Percentiles rank a stretch among this genome's conserved stretches.
Evolutionary conservation across 1,284 basidiomycete genomes (phyloP).

Genomic region (Puccinia sorghi): DNA sequence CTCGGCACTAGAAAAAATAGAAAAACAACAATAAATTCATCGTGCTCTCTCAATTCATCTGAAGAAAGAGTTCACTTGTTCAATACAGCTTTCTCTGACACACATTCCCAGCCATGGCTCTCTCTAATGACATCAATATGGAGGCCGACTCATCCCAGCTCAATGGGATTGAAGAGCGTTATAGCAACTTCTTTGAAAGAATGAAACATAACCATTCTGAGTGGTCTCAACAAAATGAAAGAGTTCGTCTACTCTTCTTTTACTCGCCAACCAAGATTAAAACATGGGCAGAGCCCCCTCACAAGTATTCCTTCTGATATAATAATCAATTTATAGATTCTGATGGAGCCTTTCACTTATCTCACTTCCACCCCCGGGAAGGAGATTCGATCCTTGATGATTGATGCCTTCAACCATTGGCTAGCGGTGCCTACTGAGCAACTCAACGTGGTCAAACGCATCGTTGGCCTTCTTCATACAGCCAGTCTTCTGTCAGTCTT

Average conservation of each 20-base stretch:
- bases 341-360: slow-evolving; percentile 88
- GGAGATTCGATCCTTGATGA: slow-evolving; percentile 83
- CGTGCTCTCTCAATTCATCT: too few species aligned
- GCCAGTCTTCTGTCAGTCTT: slow-evolving; percentile 76
- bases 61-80: too few species aligned
- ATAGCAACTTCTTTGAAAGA: slow-evolving; percentile 24
- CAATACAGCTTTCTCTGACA: too few species aligned
- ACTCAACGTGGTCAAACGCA: slow-evolving; percentile 71
- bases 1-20: too few species aligned
- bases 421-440: slow-evolving; percentile 74
- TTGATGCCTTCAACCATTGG: slow-evolving; percentile 94
- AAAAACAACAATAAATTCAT: too few species aligned
- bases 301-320: background rate
- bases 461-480: slow-evolving; percentile 92
- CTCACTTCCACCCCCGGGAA: slow-evolving; percentile 84
- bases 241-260: background rate
- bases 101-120: background rate
- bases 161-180: slow-evolving; percentile 23
- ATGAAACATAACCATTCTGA: slow-evolving; percentile 8
- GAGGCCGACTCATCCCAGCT: slow-evolving; percentile 6
- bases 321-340: slow-evolving; percentile 60
- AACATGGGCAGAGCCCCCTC: background rate
- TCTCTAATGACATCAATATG: slow-evolving; percentile 7
- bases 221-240: slow-evolving; percentile 2
- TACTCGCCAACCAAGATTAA: background rate